Base-by-base conservation (phyloP, 441 rosid species). In the Eutrema salsugineum region DNA sequence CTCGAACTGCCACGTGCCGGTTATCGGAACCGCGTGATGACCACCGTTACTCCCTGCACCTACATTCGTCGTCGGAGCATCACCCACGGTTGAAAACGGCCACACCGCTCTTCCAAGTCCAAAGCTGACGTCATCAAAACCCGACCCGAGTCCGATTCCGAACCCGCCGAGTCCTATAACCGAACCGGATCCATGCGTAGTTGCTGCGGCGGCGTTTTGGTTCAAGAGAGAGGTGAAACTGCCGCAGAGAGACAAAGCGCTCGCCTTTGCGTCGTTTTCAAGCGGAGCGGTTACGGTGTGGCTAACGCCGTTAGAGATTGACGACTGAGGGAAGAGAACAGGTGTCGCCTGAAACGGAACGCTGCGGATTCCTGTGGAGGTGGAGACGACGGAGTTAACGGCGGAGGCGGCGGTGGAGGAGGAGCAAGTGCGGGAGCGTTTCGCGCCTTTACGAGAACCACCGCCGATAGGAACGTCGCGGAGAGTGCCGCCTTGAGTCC, bases 401-500 rank as follows among this genome's bases (percentile, higher is more conserved):
- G 70, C 35, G 64, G 76, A 1, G 10, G 28, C 27, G 63, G 71
- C 20, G 63, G 76, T 7, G 39, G 86, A 11, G 39, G 86, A 28
- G 19, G 73, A 68, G 55, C 66, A 53, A 49, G 86, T 83, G 16
- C 98, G 96, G 16, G 91, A 86, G 15, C 96, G 89, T 73, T 91
- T 93, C 0, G 98, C 89, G 28, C 77, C 72, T 81, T 86, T 91
- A 30, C 98, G 92, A 28, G 94, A 76, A 15, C 93, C 97, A 8
- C 98, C 98, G 24, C 98, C 97, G 54, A 93, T 42, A 0, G 98
- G 97, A 61, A 93, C 89, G 81, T 93, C 98, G 5, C 98, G 50
- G 94, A 94, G 74, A 84, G 98, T 87, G 20, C 98, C 98, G 50
- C 98, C 97, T 28, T 84, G 97, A 48, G 98, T 93, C 98, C 98